A percentile compares a stretch with the other conserved stretches of the same genome.
Evolutionary conservation across 257 asterid genomes (phyloP).

Genomic region (Petunia secreta): DNA sequence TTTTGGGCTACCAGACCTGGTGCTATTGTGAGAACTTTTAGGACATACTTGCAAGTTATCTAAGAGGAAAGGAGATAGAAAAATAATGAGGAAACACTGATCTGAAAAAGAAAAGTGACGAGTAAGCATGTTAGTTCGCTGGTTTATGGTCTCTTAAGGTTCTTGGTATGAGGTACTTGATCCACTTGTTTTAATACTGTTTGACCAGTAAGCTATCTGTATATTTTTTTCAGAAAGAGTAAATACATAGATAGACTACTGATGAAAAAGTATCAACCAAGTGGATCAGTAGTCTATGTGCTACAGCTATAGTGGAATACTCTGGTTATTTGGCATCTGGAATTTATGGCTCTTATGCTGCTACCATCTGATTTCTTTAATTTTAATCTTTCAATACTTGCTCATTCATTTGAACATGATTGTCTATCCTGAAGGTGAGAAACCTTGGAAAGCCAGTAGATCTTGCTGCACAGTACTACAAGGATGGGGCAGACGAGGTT

Average conservation of each 20-base stretch:
- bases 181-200: neutral
- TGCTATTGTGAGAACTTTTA: neutral
- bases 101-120: neutral
- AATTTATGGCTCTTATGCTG: neutral
- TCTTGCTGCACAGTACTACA: constrained; percentile 88
- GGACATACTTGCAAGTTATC: neutral
- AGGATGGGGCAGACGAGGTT: constrained; percentile 99
- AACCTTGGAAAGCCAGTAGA: constrained; percentile 99
- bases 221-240: too few species aligned
- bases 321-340: neutral
- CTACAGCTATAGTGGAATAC: neutral
- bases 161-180: neutral
- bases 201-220: neutral
- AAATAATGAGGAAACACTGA: neutral
- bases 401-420: constrained; percentile 1
- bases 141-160: constrained; percentile 3
- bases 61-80: too few species aligned
- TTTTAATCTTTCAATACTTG: neutral
- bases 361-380: neutral
- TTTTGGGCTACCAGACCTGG: neutral
- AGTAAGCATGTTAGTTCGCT: constrained; percentile 16
- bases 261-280: too few species aligned
- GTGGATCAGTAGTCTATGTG: neutral
- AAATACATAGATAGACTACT: too few species aligned
- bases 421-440: constrained; percentile 68